Evolutionary conservation across 2,329 filamentous ascomycete genomes (phyloP), one percentile per base, ranked within the genome.

Genomic region (Fusarium sp.): DNA sequence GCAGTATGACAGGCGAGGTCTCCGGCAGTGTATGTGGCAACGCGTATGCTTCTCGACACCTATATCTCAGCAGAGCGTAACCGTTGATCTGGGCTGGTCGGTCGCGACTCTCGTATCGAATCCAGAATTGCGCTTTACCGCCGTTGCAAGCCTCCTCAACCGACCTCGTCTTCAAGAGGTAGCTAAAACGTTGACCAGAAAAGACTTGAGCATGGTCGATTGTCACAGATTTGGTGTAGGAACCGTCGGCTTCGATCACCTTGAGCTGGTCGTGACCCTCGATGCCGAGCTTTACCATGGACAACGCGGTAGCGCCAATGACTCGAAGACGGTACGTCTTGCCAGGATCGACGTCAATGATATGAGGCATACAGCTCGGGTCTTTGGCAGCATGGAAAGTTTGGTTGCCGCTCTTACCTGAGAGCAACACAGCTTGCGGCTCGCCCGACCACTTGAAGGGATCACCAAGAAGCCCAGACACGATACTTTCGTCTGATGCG

Each of bases 371-470:
- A 8, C 58, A 55, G 7, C 58, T 65, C 2, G 26, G 26, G 15
- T 65, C 61, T 3, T 53, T 9, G 1, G 62, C 61, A 5, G 45
- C 44, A 0, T 54, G 15, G 2, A 65, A 65, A 1, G 57, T 62
- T 29, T 52, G 38, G 7, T 65, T 65, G 6, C 62, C 62, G 1
- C 44, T 65, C 2, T 49, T 69, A 2, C 70, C 71, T 1, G 70
- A 65, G 2, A 73, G 43, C 49, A 67, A 59, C 3, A 71, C 58
- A 1, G 63, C 59, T 0, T 81, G 76, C 0, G 83, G 81, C 53
- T 90, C 88, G 2, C 87, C 87, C 2, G 80, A 79, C 83, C 85
- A 90, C 7, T 72, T 69, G 58, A 88, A 85, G 0, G 84, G 83
- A 3, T 72, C 73, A 2, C 75, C 77, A 0, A 72, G 65, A 1